Evolutionary conservation across 2,329 filamentous ascomycete species (phyloP).

Genomic region (Bipolaris bicolor): DNA sequence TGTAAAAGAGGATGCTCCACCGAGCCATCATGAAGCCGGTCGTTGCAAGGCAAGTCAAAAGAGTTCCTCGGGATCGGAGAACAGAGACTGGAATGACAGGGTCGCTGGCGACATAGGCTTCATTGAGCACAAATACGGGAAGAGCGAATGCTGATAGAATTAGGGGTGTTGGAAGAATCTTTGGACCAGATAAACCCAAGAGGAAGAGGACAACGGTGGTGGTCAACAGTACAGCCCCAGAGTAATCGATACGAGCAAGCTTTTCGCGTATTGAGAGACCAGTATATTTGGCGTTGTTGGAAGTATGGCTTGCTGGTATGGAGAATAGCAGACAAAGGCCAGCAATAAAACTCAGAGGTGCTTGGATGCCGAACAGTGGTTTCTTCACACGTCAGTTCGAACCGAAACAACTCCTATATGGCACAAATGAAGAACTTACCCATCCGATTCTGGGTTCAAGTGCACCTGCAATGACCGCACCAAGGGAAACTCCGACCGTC

Average conservation of each 20-base stretch:
- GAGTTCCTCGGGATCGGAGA: conserved; percentile 70
- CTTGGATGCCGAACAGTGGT: conserved; percentile 74
- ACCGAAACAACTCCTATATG: background rate
- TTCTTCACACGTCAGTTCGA: conserved; percentile 56
- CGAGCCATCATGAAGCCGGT: conserved; percentile 80
- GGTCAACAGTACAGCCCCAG: conserved; percentile 64
- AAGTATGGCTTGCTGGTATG: conserved; percentile 60
- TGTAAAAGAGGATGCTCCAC: conserved; percentile 82
- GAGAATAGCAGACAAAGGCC: conserved; percentile 68
- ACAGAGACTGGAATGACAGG: conserved; percentile 78
- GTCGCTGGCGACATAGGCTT: conserved; percentile 67
- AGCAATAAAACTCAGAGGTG: conserved; percentile 66
- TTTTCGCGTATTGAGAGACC: conserved; percentile 57
- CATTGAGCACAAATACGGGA: conserved; percentile 64
- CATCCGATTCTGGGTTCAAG: conserved; percentile 70
- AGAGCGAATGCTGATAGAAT: conserved; percentile 62
- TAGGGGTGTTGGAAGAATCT: conserved; percentile 66
- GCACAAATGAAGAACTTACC: conserved; percentile 56
- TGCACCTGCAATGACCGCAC: conserved; percentile 72
- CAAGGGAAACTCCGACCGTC: conserved; percentile 73
- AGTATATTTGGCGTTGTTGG: conserved; percentile 46
- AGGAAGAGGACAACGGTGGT: conserved; percentile 73
- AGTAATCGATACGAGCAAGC: conserved; percentile 73
- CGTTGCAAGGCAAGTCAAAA: conserved; percentile 76
- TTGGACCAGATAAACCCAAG: conserved; percentile 69